Percentiles rank a stretch among this genome's conserved stretches.
Evolutionary conservation across 208 protist species (phyloP).

Genomic region (Acanthamoeba royreba): DNA sequence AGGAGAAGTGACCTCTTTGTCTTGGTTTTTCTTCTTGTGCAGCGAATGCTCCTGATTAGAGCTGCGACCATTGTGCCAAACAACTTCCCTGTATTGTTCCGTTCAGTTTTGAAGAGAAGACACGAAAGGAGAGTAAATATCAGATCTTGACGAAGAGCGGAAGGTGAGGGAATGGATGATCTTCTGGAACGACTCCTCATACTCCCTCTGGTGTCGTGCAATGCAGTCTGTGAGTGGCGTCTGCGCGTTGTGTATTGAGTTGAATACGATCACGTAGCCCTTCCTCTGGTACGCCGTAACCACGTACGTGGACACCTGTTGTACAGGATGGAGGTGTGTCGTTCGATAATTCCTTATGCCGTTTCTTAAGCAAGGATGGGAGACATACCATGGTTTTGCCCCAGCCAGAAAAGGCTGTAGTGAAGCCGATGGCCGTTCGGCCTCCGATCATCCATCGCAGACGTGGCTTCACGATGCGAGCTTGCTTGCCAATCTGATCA

Average conservation of each 20-base stretch:
- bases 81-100: too few species aligned
- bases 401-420: neutral
- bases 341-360: neutral
- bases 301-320: neutral
- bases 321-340: too few species aligned
- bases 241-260: neutral
- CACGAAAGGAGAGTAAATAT: too few species aligned
- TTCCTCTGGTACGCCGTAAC: neutral
- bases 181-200: neutral
- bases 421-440: neutral
- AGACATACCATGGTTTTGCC: neutral
- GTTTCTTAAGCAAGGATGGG: neutral
- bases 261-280: neutral
- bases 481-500: neutral
- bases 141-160: too few species aligned
- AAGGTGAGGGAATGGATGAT: neutral
- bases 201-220: neutral
- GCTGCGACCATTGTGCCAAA: too few species aligned
- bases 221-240: neutral
- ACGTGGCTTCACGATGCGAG: neutral
- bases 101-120: too few species aligned
- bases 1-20: too few species aligned
- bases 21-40: too few species aligned
- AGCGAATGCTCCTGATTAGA: too few species aligned
- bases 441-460: neutral